Base-by-base conservation (phyloP, 352 stramenopile genomes). In the Pythium phragmitis region DNA sequence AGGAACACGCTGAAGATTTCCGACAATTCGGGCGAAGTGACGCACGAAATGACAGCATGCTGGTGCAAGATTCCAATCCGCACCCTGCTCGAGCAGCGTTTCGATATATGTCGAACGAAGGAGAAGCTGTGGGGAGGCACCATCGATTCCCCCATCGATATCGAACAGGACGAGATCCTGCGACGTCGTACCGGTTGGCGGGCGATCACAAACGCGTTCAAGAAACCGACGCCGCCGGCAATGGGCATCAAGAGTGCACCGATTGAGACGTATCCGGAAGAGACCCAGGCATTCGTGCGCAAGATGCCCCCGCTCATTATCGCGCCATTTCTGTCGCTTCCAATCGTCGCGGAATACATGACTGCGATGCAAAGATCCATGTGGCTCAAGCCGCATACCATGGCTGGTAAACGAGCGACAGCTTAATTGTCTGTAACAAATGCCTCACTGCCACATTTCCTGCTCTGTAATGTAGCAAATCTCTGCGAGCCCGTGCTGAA, bases 331-430 rank as follows among this genome's bases (percentile, higher is more conserved):
- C 59, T 81, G 1, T 72, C 82, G 2, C 71, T 93, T 14, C 79
- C 82, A 3, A 85, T 93, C 23, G 56, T 91, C 12, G 73, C 77
- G 6, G 84, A 91, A 50, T 91, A 90, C 59, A 93, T 93, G 84
- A 61, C 41, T 11, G 59, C 84, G 14, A 86, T 93, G 74, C 75
- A 84, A 42, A 76, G 63, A 21, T 81, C 74, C 17, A 70, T 93
- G 30, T 79, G 75, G 37, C 68, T 62, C 9, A 70, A 74, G 21
- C 28, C 60, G 8, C 65, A 70, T n/a, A 67, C 72, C 7, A 82
- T 80, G 1, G 67, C 77, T 70, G 72, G 82, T 89, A 42, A 30
- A 60, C 4, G 12, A 16, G 12, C 51, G 6, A 12, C 49, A 53
- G 5, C 5, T 12, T 23, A 16, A 7, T 53, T 19, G 5, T n/a